A percentile compares a stretch with the other conserved stretches of the same genome.
phyloP scores from a whole-genome alignment of 164 flowering plant genomes.

The Hamamelis virginiana region DNA sequence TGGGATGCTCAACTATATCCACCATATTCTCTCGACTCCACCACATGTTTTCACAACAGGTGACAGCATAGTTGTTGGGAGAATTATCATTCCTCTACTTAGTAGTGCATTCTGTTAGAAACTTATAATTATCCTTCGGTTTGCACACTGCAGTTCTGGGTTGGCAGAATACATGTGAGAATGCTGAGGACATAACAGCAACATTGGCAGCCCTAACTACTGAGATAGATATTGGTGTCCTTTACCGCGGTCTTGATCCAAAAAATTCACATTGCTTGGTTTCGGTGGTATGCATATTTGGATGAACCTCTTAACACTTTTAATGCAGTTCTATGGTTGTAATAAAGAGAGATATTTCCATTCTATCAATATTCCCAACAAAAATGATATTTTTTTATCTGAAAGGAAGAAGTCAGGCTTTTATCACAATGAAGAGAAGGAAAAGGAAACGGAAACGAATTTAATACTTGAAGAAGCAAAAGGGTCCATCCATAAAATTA shows the following conservation, averaged over 20 bases:
- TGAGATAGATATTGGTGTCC: slow-evolving; percentile 76
- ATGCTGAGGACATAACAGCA: slow-evolving; percentile 74
- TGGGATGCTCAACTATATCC: slow-evolving; percentile 77
- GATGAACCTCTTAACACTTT: slow-evolving; percentile 6
- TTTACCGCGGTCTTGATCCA: slow-evolving; percentile 84
- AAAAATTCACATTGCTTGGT: slow-evolving; percentile 64
- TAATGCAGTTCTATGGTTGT: no score
- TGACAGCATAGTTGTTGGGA: slow-evolving; percentile 17
- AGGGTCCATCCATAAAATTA: no score
- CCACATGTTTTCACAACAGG: slow-evolving; percentile 94
- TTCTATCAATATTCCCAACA: no score
- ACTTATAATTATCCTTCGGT: background rate
- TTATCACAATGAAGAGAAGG: no score
- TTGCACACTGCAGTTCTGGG: slow-evolving; percentile 75
- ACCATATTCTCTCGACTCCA: slow-evolving; percentile 71
- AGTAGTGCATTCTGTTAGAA: background rate
- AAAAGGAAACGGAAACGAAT: no score
- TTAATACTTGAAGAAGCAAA: no score
- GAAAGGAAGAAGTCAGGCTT: no score
- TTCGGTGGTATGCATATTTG: slow-evolving; percentile 73
- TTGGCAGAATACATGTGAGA: slow-evolving; percentile 94
- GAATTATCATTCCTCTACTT: background rate
- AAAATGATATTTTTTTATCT: no score
- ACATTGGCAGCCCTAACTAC: slow-evolving; percentile 76
- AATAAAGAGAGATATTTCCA: no score